Conservation (phyloP, 768 basidiomycete species). For the Termitomyces sp. region DNA sequence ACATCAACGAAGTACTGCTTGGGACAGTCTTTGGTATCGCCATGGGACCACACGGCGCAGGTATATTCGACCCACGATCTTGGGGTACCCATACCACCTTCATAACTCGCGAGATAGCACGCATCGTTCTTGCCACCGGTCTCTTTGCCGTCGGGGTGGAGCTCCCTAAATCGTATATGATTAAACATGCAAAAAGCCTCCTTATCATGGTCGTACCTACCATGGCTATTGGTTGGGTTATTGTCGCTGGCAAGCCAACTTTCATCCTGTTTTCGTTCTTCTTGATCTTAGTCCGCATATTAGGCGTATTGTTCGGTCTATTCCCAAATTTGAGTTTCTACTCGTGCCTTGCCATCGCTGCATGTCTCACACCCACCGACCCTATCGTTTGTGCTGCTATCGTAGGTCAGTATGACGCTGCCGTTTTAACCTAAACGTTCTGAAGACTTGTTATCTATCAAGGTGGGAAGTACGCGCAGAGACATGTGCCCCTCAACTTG, state of each 20-base stretch:
- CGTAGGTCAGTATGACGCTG: conserved; percentile 43
- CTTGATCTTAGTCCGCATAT: too few relatives aligned
- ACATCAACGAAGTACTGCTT: conserved; percentile 91
- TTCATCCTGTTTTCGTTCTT: not conserved
- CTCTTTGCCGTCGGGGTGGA: conserved; percentile 97
- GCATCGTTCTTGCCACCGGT: conserved; percentile 76
- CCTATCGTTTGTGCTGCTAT: conserved; percentile 88
- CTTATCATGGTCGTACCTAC: conserved; percentile 73
- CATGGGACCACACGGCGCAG: conserved; percentile 70
- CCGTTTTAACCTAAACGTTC: not conserved
- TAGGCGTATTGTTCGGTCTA: conserved; percentile 64
- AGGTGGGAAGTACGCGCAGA: conserved; percentile 71
- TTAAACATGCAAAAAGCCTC: conserved; percentile 69
- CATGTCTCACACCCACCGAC: conserved; percentile 92
- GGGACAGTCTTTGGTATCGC: conserved; percentile 69
- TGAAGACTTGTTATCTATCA: not conserved
- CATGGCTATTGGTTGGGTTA: conserved; percentile 83
- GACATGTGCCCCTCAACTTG: conserved; percentile 70
- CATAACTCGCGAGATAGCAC: conserved; percentile 57
- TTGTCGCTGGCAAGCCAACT: conserved; percentile 54
- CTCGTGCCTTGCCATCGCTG: conserved; percentile 81
- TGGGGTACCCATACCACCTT: conserved; percentile 47
- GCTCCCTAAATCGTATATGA: conserved; percentile 82
- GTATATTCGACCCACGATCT: conserved; percentile 70
- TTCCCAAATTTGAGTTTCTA: conserved; percentile 72